Evolutionary conservation across 768 basidiomycete genomes (phyloP), one percentile per base, ranked within the genome.

Genomic region (Pholiota molesta): DNA sequence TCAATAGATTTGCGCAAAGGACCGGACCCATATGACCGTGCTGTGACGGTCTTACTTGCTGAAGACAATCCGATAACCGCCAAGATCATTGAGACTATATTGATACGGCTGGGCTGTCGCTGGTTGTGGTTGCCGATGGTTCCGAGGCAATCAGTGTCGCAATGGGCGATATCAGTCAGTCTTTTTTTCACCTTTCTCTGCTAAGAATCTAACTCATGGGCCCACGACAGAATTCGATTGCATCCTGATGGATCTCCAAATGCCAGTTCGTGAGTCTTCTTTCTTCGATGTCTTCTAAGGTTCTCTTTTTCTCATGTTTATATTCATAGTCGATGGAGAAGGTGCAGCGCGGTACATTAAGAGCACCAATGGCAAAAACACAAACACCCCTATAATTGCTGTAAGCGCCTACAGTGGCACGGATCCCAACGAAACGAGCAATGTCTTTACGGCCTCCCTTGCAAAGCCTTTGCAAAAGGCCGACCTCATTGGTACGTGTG

Each of bases 1-100:
- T 93, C 93, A 0, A 89, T 91, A 65, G 92, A 94, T 69, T 72
- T 93, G 73, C 84, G 85, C 72, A 87, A 87, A 75, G 88, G 84
- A 1, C 88, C 88, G 4, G 92, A 94, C 71, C 87, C 85, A n/a
- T 83, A 75, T 60, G 95, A 96, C 72, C 87, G 94, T 42, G 89
- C 90, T n/a, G 89, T 99, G 57, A 97, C 95, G 42, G 95, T 94
- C 70, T 74, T 99, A 28, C 83, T 99, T 37, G 97, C 97, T 1
- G 97, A 99, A 74, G 95, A 99, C 69, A 99, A 99, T 70, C 97
- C 97, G 1, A 98, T 99, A 65, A 97, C 95, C 0, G 92, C 93
- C 33, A 98, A 99, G 80, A 98, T 99, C 53, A 89, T 98, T 53
- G 95, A 98, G 75, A 99, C 96, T 2, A 76, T 99, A 49, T 84